Percentiles rank a stretch among this genome's conserved stretches.
Conservation (phyloP, 78 protist genomes). For the Chrysochromulina parva region DNA sequence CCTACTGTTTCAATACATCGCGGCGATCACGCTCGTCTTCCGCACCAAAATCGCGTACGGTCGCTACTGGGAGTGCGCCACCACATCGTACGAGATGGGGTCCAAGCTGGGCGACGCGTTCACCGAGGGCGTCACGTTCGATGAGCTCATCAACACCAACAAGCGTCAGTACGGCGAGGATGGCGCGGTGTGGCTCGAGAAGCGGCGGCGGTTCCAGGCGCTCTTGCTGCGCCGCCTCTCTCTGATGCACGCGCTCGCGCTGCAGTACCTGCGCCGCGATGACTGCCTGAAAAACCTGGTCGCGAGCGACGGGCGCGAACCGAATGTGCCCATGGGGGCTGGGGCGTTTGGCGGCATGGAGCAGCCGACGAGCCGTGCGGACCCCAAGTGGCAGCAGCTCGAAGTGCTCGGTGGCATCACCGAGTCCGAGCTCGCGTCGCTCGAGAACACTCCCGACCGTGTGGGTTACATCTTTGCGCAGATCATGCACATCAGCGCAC, state of each 20-base stretch:
- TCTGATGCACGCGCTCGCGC: neutral
- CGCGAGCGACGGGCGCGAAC: too few relatives aligned
- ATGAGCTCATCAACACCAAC: neutral
- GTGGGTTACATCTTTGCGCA: too few relatives aligned
- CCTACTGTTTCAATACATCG: neutral
- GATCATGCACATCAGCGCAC: neutral
- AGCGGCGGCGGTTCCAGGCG: neutral
- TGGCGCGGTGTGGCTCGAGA: neutral
- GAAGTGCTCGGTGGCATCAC: too few relatives aligned
- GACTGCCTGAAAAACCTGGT: neutral
- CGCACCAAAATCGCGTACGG: neutral
- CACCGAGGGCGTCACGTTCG: neutral
- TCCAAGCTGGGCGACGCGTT: neutral
- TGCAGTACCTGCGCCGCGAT: neutral
- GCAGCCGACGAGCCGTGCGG: too few relatives aligned
- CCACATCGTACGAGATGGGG: neutral
- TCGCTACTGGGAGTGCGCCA: constrained; percentile 11
- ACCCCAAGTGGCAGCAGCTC: too few relatives aligned
- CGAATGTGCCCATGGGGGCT: too few relatives aligned
- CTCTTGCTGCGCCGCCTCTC: neutral
- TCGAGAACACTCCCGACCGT: too few relatives aligned
- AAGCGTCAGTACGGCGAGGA: neutral
- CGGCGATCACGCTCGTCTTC: neutral
- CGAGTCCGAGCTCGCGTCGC: too few relatives aligned
- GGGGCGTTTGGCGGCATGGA: too few relatives aligned